Evolutionary conservation across 768 basidiomycete genomes (phyloP), one percentile per base, ranked within the genome.

Genomic region (Leucogyrophana mollusca): DNA sequence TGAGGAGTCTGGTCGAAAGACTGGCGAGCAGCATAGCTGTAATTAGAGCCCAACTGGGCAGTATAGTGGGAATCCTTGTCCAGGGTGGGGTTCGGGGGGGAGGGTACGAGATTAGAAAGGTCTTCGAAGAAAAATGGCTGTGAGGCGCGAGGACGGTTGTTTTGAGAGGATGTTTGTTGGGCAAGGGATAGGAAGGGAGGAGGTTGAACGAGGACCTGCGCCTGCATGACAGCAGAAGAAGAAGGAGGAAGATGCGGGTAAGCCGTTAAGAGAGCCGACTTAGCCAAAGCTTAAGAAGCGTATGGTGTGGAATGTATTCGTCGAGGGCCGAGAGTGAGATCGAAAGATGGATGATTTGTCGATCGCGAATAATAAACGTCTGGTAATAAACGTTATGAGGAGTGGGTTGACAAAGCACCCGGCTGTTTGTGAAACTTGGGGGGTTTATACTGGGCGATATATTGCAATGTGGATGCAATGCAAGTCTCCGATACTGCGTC

Each of bases 11-110:
- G 65, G 22, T 65, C 48, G 41, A 58, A 60, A 27, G 65, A 58
- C 14, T 42, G 56, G 45, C 55, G 59, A 51, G 61, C 33, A 46
- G 55, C 61, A 63, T 61, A 70, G 50, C 67, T 54, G 51, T 61
- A 66, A 46, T 51, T 68, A 30, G 57, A 55, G 46, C 62, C 68
- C 35, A 73, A 69, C 23, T 61, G 64, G 40, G 68, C 65, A 18
- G 61, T 57, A 43, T 60, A 39, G 13, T 47, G 37, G 3, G 38
- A 53, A 43, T 68, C 59, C 54, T 71, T 67, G 59, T 73, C 73
- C 60, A 70, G 54, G 43, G 62, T 63, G 51, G 56, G 58, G 14
- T 62, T 52, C 2, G 59, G 66, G 9, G 66, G 58, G 42, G 54
- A 25, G 22, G 59, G 45, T 6, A 60, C 51, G 27, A 64, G 53